Evolutionary conservation across 2,329 filamentous ascomycete genomes (phyloP), one percentile per base, ranked within the genome.

Genomic region (Penicillium sp.): DNA sequence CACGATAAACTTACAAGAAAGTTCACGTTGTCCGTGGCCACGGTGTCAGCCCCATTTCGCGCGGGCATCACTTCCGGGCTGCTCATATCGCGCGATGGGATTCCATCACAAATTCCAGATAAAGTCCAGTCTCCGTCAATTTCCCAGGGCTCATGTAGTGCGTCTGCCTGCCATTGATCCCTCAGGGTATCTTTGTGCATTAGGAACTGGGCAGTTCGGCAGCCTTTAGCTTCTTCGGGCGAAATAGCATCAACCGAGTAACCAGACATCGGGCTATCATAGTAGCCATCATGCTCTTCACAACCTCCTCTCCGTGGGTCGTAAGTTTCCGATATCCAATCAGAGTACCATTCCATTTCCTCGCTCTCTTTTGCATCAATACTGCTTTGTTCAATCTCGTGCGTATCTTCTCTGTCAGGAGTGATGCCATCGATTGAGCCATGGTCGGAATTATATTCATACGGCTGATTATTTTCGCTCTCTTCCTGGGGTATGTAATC

Each of bases 131-230:
- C 48, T 10, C 26, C 58, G 29, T 40, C 19, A 13, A 35, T 16
- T 27, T 60, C 57, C 56, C 57, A 57, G 9, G 49, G 34, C 29
- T 56, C 46, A 18, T 56, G 30, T 30, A 51, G 13, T 7, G 36
- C 23, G n/a, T 54, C 41, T n/a, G 39, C 14, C 11, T 47, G 18
- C 52, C 51, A 52, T 16, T 14, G n/a, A 3, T 38, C 13, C 13
- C 7, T 29, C 3, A 30, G 7, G 10, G 10, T 1, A 2, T 4
- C 9, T 42, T 60, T 61, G 32, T 53, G 56, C 14, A 57, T 13
- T 18, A 63, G 30, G 35, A 52, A 62, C 41, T 59, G 57, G 23
- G 43, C 56, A 1, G 57, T 62, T 10, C 57, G 56, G 34, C 54
- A 58, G 4, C 59, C 56, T 43, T 46, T 51, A 43, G 58, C 59